A percentile compares a stretch with the other conserved stretches of the same genome.
Evolutionary conservation across 805 yeast species (phyloP).

Genomic region (Schwanniomyces sp.): DNA sequence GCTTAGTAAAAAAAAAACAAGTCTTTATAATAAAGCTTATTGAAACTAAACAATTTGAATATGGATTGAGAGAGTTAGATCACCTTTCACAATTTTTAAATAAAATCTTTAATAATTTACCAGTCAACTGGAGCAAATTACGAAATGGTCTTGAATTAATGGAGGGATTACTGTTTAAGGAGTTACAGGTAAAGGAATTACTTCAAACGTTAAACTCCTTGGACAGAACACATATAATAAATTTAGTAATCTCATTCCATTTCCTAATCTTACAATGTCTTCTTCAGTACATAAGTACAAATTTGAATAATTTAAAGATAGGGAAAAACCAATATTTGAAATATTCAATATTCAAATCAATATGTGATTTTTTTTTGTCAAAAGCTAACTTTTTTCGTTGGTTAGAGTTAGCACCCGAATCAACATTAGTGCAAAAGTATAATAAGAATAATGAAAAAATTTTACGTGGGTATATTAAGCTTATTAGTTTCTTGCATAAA

Average conservation of each 20-base stretch:
- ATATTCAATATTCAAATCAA: constrained; percentile 6
- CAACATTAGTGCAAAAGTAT: constrained; percentile 14
- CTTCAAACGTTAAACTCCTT: neutral
- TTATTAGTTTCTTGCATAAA: constrained; percentile 12
- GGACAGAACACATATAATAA: constrained; percentile 1
- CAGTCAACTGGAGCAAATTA: neutral
- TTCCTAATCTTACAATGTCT: constrained; percentile 26
- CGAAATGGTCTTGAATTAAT: neutral
- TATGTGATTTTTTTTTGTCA: constrained; percentile 17
- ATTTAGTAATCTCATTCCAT: constrained; percentile 24
- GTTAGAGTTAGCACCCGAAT: constrained; percentile 12
- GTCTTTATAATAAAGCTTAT: constrained; percentile 23
- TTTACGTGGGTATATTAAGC: constrained; percentile 22
- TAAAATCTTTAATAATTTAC: constrained; percentile 7
- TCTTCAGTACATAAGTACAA: constrained; percentile 19
- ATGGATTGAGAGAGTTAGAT: constrained; percentile 15
- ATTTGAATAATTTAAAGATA: constrained; percentile 9
- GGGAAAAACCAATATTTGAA: constrained; percentile 9
- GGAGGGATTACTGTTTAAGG: neutral
- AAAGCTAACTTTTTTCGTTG: constrained; percentile 20
- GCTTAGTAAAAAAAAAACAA: constrained; percentile 25
- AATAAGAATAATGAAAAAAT: constrained; percentile 21
- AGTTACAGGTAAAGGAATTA: neutral
- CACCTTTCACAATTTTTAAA: constrained; percentile 8
- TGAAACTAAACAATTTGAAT: constrained; percentile 11